Evolutionary conservation across 1,284 basidiomycete species (phyloP).

Genomic region (Leccinum huronense): DNA sequence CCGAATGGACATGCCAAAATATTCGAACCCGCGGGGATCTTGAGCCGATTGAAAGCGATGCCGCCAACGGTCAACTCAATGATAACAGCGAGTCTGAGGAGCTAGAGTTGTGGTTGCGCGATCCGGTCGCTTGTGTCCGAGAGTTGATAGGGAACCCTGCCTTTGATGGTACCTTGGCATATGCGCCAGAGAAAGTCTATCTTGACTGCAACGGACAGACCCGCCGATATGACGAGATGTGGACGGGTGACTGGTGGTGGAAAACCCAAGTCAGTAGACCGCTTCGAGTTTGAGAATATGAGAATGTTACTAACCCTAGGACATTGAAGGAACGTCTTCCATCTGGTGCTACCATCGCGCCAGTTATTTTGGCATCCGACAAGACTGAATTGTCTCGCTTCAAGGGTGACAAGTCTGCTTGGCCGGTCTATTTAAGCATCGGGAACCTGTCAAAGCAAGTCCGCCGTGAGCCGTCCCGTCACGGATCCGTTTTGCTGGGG

Average conservation of each 20-base stretch:
- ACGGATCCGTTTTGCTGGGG: background rate
- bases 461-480: background rate
- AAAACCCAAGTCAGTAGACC: background rate
- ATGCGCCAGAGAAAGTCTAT: background rate
- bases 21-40: background rate
- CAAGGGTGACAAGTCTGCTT: background rate
- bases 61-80: background rate
- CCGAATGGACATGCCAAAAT: background rate
- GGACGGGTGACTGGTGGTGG: slow-evolving; percentile 5
- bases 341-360: background rate
- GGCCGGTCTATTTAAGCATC: background rate
- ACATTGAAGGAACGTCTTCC: background rate
- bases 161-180: background rate
- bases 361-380: background rate
- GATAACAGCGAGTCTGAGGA: background rate
- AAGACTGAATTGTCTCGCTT: background rate
- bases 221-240: slow-evolving; percentile 1
- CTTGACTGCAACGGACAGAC: background rate
- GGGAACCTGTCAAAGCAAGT: background rate
- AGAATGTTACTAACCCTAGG: background rate
- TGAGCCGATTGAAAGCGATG: background rate
- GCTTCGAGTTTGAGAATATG: background rate
- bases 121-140: background rate
- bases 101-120: background rate
- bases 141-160: background rate